Evolutionary conservation across 164 flowering plant genomes (phyloP).

Genomic region (Warburgia ugandensis): DNA sequence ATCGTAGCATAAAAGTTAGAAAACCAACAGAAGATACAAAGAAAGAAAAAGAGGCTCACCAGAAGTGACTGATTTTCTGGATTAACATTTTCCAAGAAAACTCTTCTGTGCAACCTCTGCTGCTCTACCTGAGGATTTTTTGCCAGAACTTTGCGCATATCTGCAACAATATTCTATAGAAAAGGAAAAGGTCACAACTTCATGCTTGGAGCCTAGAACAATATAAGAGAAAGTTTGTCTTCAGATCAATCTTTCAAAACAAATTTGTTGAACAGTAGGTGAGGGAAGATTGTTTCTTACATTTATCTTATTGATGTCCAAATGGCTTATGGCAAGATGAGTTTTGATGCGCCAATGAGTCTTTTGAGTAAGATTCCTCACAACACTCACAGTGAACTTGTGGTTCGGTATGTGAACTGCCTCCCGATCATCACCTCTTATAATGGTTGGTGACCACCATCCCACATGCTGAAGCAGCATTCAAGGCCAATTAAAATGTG

Average conservation of each 20-base stretch:
- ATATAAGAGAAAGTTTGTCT: no score
- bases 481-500: no score
- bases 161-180: slow-evolving; percentile 81
- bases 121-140: slow-evolving; percentile 98
- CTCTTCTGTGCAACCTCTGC: slow-evolving; percentile 87
- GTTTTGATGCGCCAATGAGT: slow-evolving; percentile 98
- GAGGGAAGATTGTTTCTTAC: slow-evolving; percentile 35
- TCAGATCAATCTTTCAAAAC: no score
- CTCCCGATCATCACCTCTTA: slow-evolving; percentile 97
- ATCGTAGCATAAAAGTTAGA: no score
- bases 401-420: slow-evolving; percentile 97
- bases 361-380: slow-evolving; percentile 93
- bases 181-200: no score
- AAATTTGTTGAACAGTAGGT: background rate
- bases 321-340: slow-evolving; percentile 86
- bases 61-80: slow-evolving; percentile 86
- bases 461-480: slow-evolving; percentile 90
- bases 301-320: slow-evolving; percentile 83
- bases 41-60: no score
- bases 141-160: slow-evolving; percentile 95
- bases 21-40: no score
- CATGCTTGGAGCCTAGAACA: no score
- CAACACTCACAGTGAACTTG: slow-evolving; percentile 85
- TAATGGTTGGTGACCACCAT: slow-evolving; percentile 98
- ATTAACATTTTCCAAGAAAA: slow-evolving; percentile 64